A percentile compares a stretch with the other conserved stretches of the same genome.
Evolutionary conservation across 305 asterid genomes (phyloP).

Genomic region (Plantago rigida): DNA sequence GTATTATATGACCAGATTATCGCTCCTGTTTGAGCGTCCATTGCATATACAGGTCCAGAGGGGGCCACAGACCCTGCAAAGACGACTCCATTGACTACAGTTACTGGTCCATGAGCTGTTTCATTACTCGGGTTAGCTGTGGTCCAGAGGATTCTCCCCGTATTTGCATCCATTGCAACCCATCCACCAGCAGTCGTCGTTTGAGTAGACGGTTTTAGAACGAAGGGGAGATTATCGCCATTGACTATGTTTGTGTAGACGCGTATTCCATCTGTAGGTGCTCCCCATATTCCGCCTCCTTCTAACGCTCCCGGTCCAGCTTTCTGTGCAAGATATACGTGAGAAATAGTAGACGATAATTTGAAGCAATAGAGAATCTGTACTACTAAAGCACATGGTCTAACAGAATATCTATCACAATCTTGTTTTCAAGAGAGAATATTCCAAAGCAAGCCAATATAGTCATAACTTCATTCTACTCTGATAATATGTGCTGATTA

Average conservation of each 20-base stretch:
- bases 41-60: conserved; percentile 53
- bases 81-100: conserved; percentile 45
- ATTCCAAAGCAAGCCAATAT: no score
- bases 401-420: no score
- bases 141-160: conserved; percentile 53
- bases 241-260: conserved; percentile 58
- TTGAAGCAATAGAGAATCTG: no score
- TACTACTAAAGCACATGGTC: no score
- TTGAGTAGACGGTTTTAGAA: conserved; percentile 43
- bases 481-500: no score
- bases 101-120: conserved; percentile 45
- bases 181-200: conserved; percentile 60
- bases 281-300: conserved; percentile 84
- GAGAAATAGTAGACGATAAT: no score
- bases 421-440: no score
- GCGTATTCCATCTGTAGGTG: conserved; percentile 54
- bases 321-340: background rate
- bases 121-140: conserved; percentile 59
- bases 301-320: conserved; percentile 60
- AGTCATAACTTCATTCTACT: no score
- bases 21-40: conserved; percentile 50
- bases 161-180: conserved; percentile 66
- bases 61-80: conserved; percentile 56
- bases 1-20: conserved; percentile 51
- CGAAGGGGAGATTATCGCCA: conserved; percentile 33